A percentile compares a stretch with the other conserved stretches of the same genome.
These are phyloP conservation scores for Colletotrichum brevisporum DNA, from an alignment of 2,329 filamentous ascomycete species.

Conservation along the genomic window DNA sequence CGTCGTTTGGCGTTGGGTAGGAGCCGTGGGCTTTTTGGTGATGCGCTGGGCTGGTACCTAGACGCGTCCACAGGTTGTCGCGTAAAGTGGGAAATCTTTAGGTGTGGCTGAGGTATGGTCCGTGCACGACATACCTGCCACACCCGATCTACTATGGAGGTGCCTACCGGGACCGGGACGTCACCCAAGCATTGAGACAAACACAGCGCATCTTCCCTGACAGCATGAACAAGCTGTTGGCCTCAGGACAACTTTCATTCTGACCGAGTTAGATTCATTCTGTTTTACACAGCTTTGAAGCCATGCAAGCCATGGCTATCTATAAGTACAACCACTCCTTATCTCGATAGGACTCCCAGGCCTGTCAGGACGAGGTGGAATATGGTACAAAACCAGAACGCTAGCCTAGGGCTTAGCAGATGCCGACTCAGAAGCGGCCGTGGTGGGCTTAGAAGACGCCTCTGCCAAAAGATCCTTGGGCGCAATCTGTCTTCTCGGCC, in stretches of 20 bases:
- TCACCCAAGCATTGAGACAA: background rate
- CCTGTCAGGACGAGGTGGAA: background rate
- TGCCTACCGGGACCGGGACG: background rate
- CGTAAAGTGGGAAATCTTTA: constrained; percentile 52
- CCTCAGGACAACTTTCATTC: background rate
- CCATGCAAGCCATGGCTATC: background rate
- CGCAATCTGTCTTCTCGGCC: constrained; percentile 78
- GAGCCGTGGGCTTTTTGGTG: constrained; percentile 35
- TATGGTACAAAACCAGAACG: constrained; percentile 27
- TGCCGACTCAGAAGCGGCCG: constrained; percentile 50
- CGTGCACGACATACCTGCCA: constrained; percentile 30
- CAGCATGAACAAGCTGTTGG: no score
- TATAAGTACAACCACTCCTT: constrained; percentile 38
- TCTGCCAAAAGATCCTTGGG: constrained; percentile 55
- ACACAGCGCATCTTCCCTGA: no score
- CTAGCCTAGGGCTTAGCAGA: constrained; percentile 45
- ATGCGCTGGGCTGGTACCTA: constrained; percentile 40
- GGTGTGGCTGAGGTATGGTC: constrained; percentile 40
- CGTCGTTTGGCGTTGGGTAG: constrained; percentile 9
- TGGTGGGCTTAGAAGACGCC: constrained; percentile 50
- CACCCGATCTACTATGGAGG: background rate
- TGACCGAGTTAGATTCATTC: background rate
- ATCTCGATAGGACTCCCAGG: constrained; percentile 5
- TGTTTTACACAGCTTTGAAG: constrained; percentile 17
- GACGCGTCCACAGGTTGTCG: constrained; percentile 47